Evolutionary conservation across 1,284 basidiomycete genomes (phyloP), one percentile per base, ranked within the genome.

Genomic region (Malassezia arunalokei): DNA sequence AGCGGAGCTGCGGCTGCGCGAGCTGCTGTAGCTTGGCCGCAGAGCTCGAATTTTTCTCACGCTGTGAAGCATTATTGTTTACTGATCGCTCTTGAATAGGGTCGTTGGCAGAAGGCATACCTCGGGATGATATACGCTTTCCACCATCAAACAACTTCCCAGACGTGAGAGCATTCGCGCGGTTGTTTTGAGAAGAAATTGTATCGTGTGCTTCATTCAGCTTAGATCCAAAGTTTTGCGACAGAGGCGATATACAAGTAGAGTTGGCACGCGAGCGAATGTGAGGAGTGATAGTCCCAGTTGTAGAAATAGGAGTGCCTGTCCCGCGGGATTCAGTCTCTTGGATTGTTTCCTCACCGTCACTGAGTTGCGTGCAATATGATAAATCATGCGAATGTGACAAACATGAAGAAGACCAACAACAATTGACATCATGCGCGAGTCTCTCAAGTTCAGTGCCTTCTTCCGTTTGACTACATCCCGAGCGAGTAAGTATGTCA

Each of bases 231-330:
- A 35, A 15, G 11, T 11, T 15, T 35, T 35, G 33, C 11, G 14
- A 32, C 12, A 32, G 44, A 7, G 44, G 44, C 12, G 44, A 47
- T 9, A 24, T 4, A 20, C 8, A 14, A 2, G 8, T 24, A 28
- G 50, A 51, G 44, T 41, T 51, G 14, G 50, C 39, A 20, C 51
- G 39, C 9, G 51, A 52, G 17, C 51, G 44, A 6, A 17, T 33
- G n/a, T 29, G 43, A 1, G 51, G 51, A 29, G 51, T 52, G 29
- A 43, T 15, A 3, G 39, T 47, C 5, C 51, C 51, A 2, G 44
- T 38, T 5, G 51, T 42, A 9, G 49, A 51, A 27, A 51, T 24
- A 5, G 49, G 40, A 6, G 38, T 42, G 24, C 28, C 39, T 8
- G 40, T 20, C 5, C 28, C 15, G 35, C 43, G 42, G 3, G 44